Evolutionary conservation across 176 grass and related monocot species (phyloP), one percentile per base, ranked within the genome.

Genomic region (Tillandsia leiboldiana): DNA sequence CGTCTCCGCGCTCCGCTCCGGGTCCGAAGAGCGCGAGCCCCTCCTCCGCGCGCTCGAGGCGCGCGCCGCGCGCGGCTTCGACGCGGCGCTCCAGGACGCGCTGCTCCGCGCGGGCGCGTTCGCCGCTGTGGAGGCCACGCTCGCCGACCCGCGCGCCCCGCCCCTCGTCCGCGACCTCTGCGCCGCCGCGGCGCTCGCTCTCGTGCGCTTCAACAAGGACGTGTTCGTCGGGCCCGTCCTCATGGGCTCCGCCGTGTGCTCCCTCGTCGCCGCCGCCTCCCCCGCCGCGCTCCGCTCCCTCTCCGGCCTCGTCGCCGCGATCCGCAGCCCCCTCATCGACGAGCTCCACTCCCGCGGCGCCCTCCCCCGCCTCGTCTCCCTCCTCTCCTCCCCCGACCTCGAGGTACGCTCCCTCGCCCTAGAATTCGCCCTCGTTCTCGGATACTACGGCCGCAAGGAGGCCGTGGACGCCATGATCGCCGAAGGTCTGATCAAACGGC

Each of bases 201-300:
- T 97, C 20, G 93, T 97, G 22, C 79, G 84, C 11, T 97, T 97
- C 84, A 97, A 92, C 82, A 83, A 83, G 73, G 93, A 92, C 51
- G 93, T 97, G 28, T 97, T 92, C 53, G 89, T 97, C 2, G 89
- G 94, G 1, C 86, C 86, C 1, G 66, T 93, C 0, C 81, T 97
- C 13, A 97, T 92, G 89, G 94, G 94, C 17, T 74, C 56, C 12
- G 79, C 84, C 51, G 59, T 97, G 3, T 77, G 62, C 51, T 82
- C 84, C 52, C 70, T 97, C 7, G 84, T 90, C 27, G 29, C 73
- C 17, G 48, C 80, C 10, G 1, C 0, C 23, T 80, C 77, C 1
- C 57, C 80, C 0, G 78, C 77, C 66, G 56, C 89, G 3, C 86
- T 92, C 20, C 57, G 79, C 24, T 79, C 86, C 20, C 79, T 97